Evolutionary conservation across 345 rosid species (phyloP).

Genomic region (Gossypium turneri): DNA sequence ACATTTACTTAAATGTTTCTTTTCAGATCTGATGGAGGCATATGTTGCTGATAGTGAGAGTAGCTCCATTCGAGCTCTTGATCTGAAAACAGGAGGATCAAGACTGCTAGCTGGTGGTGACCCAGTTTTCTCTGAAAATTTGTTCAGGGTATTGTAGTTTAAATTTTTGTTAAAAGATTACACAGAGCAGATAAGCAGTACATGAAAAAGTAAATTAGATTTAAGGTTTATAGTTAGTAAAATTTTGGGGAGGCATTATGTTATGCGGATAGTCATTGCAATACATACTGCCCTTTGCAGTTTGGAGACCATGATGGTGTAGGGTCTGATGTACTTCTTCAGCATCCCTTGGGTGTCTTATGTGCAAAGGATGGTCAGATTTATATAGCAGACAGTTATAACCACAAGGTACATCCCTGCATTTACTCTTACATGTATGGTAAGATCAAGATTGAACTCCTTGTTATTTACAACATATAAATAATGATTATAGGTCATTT

Average conservation of each 20-base stretch:
- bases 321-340: constrained; percentile 88
- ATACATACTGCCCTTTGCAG: constrained; percentile 33
- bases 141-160: constrained; percentile 57
- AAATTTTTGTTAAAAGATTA: constrained; percentile 2
- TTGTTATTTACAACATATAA: background rate
- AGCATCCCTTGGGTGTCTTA: constrained; percentile 86
- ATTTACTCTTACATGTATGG: background rate
- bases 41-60: constrained; percentile 95
- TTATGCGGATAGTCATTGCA: background rate
- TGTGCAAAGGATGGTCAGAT: constrained; percentile 68
- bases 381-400: constrained; percentile 85
- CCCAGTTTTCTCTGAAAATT: constrained; percentile 71
- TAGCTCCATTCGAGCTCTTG: constrained; percentile 85
- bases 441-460: background rate
- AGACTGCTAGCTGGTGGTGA: constrained; percentile 88
- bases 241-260: background rate
- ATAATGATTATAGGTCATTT: background rate
- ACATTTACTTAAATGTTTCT: constrained; percentile 14
- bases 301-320: constrained; percentile 89
- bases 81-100: constrained; percentile 83
- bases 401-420: constrained; percentile 64
- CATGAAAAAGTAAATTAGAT: background rate
- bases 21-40: constrained; percentile 56
- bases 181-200: background rate
- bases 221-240: background rate